Evolutionary conservation across 352 stramenopile species (phyloP).

Genomic region (Phytopythium chamaehyphon): DNA sequence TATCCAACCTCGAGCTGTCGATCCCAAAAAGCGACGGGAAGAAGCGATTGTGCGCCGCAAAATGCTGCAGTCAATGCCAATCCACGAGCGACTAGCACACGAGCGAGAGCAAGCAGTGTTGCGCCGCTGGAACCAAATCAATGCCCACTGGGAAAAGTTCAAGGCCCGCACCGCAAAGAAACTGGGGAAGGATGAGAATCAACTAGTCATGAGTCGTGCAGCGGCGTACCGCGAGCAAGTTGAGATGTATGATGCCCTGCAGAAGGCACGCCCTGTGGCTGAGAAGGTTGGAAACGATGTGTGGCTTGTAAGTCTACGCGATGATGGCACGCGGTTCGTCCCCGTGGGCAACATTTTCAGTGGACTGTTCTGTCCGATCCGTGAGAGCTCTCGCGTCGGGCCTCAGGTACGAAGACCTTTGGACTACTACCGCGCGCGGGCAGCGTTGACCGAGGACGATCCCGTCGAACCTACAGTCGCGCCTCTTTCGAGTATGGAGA

Average conservation of each 20-base stretch:
- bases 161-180: constrained; percentile 49
- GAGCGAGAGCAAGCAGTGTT: constrained; percentile 66
- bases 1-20: constrained; percentile 9
- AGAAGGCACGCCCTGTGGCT: constrained; percentile 78
- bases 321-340: constrained; percentile 83
- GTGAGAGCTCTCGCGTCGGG: constrained; percentile 55
- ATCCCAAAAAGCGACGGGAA: constrained; percentile 40
- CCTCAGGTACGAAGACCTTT: constrained; percentile 55
- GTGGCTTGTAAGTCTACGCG: constrained; percentile 88
- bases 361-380: constrained; percentile 86
- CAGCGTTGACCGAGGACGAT: background rate
- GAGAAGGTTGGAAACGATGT: constrained; percentile 87
- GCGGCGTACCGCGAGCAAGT: constrained; percentile 85
- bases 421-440: constrained; percentile 28
- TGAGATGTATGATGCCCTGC: constrained; percentile 87
- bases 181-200: constrained; percentile 55
- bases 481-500: constrained; percentile 43
- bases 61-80: constrained; percentile 64
- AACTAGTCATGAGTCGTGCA: constrained; percentile 85
- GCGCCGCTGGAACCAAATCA: constrained; percentile 67
- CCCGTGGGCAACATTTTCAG: constrained; percentile 92
- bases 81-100: constrained; percentile 62
- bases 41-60: constrained; percentile 46
- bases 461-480: background rate
- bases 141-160: constrained; percentile 68